Percentiles rank a stretch among this genome's conserved stretches.
phyloP scores from a whole-genome alignment of 148 eudicot species.

The Oxyria digyna region DNA sequence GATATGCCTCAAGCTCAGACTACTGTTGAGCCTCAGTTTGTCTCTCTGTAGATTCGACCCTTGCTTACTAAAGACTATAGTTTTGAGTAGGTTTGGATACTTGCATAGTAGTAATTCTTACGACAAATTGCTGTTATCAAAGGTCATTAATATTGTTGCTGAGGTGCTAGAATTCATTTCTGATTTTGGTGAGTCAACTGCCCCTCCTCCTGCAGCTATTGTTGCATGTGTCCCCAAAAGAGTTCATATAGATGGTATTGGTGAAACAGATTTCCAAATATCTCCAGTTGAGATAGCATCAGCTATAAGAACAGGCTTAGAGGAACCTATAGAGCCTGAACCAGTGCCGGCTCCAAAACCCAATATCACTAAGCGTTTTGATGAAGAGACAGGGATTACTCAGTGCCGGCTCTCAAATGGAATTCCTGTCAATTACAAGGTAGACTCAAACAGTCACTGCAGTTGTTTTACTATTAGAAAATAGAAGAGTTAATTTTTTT shows the following conservation, averaged over 20 bases:
- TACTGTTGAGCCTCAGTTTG: too few relatives aligned
- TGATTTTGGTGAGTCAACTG: constrained; percentile 77
- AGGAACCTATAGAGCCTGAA: constrained; percentile 88
- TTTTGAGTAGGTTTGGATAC: too few relatives aligned
- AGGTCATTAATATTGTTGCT: constrained; percentile 68
- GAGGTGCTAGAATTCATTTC: constrained; percentile 83
- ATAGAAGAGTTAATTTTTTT: too few relatives aligned
- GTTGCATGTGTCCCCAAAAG: constrained; percentile 94
- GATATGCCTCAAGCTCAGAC: too few relatives aligned
- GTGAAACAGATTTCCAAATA: constrained; percentile 75
- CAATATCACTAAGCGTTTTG: constrained; percentile 35
- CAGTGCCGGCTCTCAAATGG: constrained; percentile 87
- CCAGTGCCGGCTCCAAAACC: constrained; percentile 41
- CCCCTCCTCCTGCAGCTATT: constrained; percentile 93
- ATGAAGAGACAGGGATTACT: constrained; percentile 78
- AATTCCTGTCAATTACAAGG: constrained; percentile 93
- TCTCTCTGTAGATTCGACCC: too few relatives aligned
- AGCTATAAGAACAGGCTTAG: constrained; percentile 75
- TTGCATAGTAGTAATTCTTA: too few relatives aligned
- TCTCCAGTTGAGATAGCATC: constrained; percentile 64
- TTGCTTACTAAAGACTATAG: too few relatives aligned
- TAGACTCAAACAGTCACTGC: constrained; percentile 12
- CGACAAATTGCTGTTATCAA: too few relatives aligned
- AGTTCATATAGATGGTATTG: constrained; percentile 61
- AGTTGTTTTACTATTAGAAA: background rate